A percentile compares a stretch with the other conserved stretches of the same genome.
phyloP scores from a whole-genome alignment of 1,284 basidiomycete species.

The Cryptococcus sp. region DNA sequence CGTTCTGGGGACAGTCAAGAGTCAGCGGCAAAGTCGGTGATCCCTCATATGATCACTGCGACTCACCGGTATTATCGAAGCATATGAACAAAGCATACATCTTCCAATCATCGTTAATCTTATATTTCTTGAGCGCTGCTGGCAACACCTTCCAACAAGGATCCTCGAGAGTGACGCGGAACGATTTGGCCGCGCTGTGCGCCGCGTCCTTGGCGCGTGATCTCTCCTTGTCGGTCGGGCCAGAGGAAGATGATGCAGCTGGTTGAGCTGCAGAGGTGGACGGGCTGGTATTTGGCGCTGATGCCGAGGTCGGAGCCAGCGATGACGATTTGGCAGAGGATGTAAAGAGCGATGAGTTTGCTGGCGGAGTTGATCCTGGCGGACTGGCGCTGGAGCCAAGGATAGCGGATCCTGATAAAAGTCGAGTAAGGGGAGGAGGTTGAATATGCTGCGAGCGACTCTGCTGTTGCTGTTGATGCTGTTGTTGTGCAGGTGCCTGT shows the following conservation, averaged over 20 bases:
- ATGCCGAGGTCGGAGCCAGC: background rate
- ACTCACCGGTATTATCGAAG: conserved; percentile 82
- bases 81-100: conserved; percentile 99
- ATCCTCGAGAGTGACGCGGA: conserved; percentile 77
- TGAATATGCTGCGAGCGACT: conserved; percentile 8
- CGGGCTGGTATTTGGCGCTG: background rate
- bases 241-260: background rate
- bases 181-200: conserved; percentile 55
- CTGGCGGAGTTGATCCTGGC: conserved; percentile 4
- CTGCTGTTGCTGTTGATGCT: conserved; percentile 2
- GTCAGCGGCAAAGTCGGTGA: background rate
- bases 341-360: background rate
- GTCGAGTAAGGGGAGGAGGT: conserved; percentile 22
- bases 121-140: conserved; percentile 97
- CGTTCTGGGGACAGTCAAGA: conserved; percentile 63
- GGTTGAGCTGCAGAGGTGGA: background rate
- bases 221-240: conserved; percentile 21
- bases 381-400: conserved; percentile 12
- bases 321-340: background rate
- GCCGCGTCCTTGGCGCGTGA: conserved; percentile 44
- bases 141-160: conserved; percentile 98
- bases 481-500: conserved; percentile 2
- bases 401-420: conserved; percentile 20
- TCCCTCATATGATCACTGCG: background rate
- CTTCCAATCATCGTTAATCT: conserved; percentile 98